These are phyloP conservation scores for Huntiella omanensis DNA, from an alignment of 2,329 filamentous ascomycete genomes.

Conservation along the genomic window DNA sequence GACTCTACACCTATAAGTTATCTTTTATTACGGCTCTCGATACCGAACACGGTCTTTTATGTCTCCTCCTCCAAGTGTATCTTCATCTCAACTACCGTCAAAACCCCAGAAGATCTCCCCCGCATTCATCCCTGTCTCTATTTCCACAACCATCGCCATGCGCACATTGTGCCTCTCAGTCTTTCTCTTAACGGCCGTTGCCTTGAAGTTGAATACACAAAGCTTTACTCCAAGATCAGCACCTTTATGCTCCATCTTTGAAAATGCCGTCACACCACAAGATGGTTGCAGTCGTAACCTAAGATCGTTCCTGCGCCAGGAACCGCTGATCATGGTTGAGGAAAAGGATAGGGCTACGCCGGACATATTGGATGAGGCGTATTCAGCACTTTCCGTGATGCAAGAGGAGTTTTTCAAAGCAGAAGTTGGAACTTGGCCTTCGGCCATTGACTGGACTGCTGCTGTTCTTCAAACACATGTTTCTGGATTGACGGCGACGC, in stretches of 20 bases:
- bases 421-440: conserved; percentile 67
- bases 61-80: background rate
- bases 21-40: no score
- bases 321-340: background rate
- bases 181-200: conserved; percentile 7
- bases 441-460: conserved; percentile 81
- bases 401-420: conserved; percentile 61
- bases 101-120: no score
- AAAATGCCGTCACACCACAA: conserved; percentile 7
- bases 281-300: conserved; percentile 5
- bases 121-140: background rate
- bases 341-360: conserved; percentile 11
- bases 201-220: conserved; percentile 1
- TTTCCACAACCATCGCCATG: background rate
- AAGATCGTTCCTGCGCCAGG: conserved; percentile 10
- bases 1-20: background rate
- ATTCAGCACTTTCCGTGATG: conserved; percentile 53
- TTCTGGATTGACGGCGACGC: conserved; percentile 50
- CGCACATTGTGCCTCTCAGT: conserved; percentile 6
- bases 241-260: conserved; percentile 12
- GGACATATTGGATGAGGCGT: conserved; percentile 27
- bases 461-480: conserved; percentile 70
- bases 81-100: background rate
- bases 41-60: no score
- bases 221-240: conserved; percentile 1